Base-by-base conservation (phyloP, 768 basidiomycete genomes). In the Suillus sp. region DNA sequence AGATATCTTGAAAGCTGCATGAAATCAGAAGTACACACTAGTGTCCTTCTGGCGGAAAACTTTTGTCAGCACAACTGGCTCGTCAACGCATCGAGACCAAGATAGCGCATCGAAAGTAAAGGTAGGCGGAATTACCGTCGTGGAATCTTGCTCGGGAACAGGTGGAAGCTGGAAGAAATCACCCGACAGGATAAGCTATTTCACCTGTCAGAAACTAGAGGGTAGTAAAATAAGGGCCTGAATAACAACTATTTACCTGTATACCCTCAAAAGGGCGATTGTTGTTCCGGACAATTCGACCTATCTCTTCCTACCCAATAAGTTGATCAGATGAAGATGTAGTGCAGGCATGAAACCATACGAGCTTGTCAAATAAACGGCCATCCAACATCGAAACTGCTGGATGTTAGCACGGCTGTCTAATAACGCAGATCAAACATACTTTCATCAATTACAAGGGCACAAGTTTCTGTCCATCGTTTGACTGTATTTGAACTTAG, bases 91-190 rank as follows among this genome's bases (percentile, higher is more conserved):
- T 38, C 73, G 71, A 13, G 71, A 56, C 91, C 92, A 93, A 18
- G 78, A 77, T 43, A 77, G 70, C 0, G 90, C 88, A 65, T 90
- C 84, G 68, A 93, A 93, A 10, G 86, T 83, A 70, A 86, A 92
- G 2, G 74, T 78, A 11, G 85, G 79, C 1, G 81, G 77, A 42
- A 86, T 83, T 7, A 76, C 76, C 40, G 84, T 78, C 34, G 83
- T 78, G 64, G 84, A 69, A 79, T 85, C 63, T 70, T 77, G 71
- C 35, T 81, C 80, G 4, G 81, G 78, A 1, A 93, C 89, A 1
- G 91, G 91, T 1, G 91, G 91, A 0, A 93, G 78, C 72, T 93
- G 91, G 72, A 89, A 92, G 72, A 92, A 93, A 72, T 93, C 91
- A 0, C 91, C 91, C 1, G 88, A 86, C 8, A 92, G 72, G 35